Base-by-base conservation (phyloP, 1,139 yeast species). In the Blastobotrys malaysiensis region DNA sequence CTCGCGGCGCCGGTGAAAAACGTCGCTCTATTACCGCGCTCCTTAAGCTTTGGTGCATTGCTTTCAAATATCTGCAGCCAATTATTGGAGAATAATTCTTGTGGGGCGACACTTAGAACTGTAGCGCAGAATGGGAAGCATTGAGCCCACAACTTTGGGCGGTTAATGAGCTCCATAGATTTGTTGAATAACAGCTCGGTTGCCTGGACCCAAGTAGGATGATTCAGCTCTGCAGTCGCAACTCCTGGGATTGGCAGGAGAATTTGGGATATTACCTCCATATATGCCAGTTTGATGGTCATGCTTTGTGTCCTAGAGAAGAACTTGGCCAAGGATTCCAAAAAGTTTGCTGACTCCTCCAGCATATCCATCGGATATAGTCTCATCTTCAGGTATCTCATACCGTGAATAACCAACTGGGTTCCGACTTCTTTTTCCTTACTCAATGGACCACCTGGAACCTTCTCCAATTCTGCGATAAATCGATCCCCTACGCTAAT, bases 121-220 rank as follows among this genome's bases (percentile, higher is more conserved):
- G 96, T 83, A 0, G 90, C 83, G 45, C 87, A 80, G 48, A 93
- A 69, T 16, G 84, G 82, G 50, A 88, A 79, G 0, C 91, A 83
- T 46, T 82, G 78, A 5, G 82, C 79, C 96, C 97, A 90, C 53
- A 80, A 80, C 62, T 81, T 83, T n/a, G 74, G 74, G 16, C 76
- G 64, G 4, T 65, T 73, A 46, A 78, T 63, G 50, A 74, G 69
- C 11, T 68, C 71, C 31, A 76, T 69, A 1, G 86, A 82, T 55
- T 79, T 79, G 13, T 78, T 70, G 66, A 80, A 86, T 1, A 90
- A 80, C 18, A 75, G 71, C 36, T 80, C 80, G 53, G 89, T 80
- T 0, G 97, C 95, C 51, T 83, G 87, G 0, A 86, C 84, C 99
- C 99, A 95, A 0, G 87, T 83, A 2, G 99, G 99, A 68, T 90